These are phyloP conservation scores for Trichomonascaceae sp. DNA, from an alignment of 1,139 yeast species.

Conservation along the genomic window DNA sequence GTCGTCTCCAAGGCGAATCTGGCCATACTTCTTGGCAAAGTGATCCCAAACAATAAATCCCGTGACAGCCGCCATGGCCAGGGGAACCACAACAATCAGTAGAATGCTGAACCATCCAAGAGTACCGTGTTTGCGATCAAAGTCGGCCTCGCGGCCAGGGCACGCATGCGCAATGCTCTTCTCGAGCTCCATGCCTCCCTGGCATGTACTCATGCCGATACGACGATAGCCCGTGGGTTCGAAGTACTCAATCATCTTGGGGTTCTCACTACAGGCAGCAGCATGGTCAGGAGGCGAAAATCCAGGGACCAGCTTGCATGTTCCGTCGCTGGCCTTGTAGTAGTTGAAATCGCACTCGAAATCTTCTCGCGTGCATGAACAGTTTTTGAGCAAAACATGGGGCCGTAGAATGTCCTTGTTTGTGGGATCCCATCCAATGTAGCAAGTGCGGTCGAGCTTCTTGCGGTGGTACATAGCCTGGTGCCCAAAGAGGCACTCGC, in stretches of 20 bases:
- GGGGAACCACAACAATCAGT: conserved; percentile 43
- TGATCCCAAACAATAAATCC: conserved; percentile 69
- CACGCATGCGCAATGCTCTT: conserved; percentile 58
- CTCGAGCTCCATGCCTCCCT: conserved; percentile 59
- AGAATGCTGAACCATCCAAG: conserved; percentile 40
- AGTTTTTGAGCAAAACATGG: conserved; percentile 45
- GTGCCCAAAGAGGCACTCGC: conserved; percentile 80
- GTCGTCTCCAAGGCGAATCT: conserved; percentile 71
- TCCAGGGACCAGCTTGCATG: conserved; percentile 74
- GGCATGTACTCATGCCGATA: conserved; percentile 61
- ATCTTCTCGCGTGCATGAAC: conserved; percentile 78
- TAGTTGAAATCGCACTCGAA: conserved; percentile 91
- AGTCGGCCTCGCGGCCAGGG: conserved; percentile 74
- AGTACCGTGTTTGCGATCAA: conserved; percentile 44
- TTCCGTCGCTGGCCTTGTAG: conserved; percentile 58
- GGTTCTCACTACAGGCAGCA: conserved; percentile 45
- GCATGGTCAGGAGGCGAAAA: conserved; percentile 51
- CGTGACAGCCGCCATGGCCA: conserved; percentile 41
- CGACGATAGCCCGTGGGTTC: conserved; percentile 73
- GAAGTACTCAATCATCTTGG: conserved; percentile 50
- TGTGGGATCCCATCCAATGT: conserved; percentile 39
- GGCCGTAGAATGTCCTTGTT: conserved; percentile 36
- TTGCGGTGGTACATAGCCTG: conserved; percentile 68
- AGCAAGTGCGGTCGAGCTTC: conserved; percentile 55
- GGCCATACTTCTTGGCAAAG: conserved; percentile 73